Evolutionary conservation across 805 yeast species (phyloP), one percentile per base, ranked within the genome.

Genomic region (Blastobotrys parvus): DNA sequence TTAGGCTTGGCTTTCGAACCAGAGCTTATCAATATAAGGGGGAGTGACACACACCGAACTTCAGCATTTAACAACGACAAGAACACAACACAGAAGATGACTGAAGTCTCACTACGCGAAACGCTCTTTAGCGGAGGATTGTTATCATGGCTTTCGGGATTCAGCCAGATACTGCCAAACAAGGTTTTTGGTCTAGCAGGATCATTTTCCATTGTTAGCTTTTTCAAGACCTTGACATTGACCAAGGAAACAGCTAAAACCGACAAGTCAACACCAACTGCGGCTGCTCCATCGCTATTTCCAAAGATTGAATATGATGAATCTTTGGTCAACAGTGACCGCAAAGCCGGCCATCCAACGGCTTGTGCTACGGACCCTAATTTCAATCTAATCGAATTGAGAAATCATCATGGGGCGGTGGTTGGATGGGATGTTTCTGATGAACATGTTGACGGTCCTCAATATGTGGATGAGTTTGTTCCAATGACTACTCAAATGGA

Each of bases 311-410:
- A n/a, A n/a, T n/a, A n/a, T n/a, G n/a, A n/a, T n/a, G n/a, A n/a
- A n/a, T n/a, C n/a, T n/a, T n/a, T n/a, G n/a, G n/a, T n/a, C n/a
- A n/a, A n/a, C n/a, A n/a, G 10, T 25, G 10, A 25, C 29, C 25
- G 42, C 27, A 33, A 37, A 17, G 27, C 35, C 17, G 49, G 45
- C 13, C 27, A 33, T 49, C 55, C 55, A 2, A 48, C 45, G 18
- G 39, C 55, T 13, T 51, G 55, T 36, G 46, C 55, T 22, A 51
- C 53, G n/a, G 52, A 47, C 39, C 35, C 39, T n/a, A 39, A 47
- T 16, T 44, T 49, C 39, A 47, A 48, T 23, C 35, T 51, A 3
- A 30, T 50, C 20, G 53, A 49, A 40, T 33, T 49, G 18, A 16
- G 17, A 13, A 42, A 42, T 35, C 38, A 23, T 7, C 39, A 40